Evolutionary conservation across 345 rosid species (phyloP), one percentile per base, ranked within the genome.

Genomic region (Pugionium cornutum): DNA sequence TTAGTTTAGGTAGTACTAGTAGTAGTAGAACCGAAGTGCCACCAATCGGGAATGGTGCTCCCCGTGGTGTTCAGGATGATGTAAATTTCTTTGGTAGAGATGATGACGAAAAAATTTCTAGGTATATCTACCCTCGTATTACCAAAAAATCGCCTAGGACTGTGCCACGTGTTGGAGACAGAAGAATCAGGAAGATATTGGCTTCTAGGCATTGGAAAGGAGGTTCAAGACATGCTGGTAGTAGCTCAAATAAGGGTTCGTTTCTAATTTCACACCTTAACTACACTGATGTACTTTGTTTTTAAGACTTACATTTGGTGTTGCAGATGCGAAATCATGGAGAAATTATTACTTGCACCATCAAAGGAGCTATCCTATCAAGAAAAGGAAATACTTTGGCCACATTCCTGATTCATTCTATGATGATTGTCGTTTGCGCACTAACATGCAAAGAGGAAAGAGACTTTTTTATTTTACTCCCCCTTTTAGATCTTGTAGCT

Each of bases 101-200:
- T 90, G 95, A 90, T 86, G 97, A 90, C 48, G 97, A 94, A 84
- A 94, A 90, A 77, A 82, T 88, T 68, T 88, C 86, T 29, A 88
- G 91, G 84, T 86, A 86, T 74, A 82, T 86, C 62, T 80, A 68
- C 82, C 91, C 83, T 62, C 77, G 75, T 63, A 73, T 77, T 71
- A 69, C 64, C 26, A 88, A 76, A 67, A 80, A 76, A 4, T 74
- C 83, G 54, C 83, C 69, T 70, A 85, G 86, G 84, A 70, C 82
- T 49, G 79, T 79, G 9, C 83, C 92, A 2, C 86, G 84, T 42
- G 82, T 83, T 72, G 99, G 99, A 37, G 97, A 86, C 77, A 77
- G 92, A 69, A 85, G 99, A 81, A 94, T 90, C 73, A 85, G 92
- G 84, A 94, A 90, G 82, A 78, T 90, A 72, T 76, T 85, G 91